These are phyloP conservation scores for Diplocarpon mali DNA, from an alignment of 2,329 filamentous ascomycete genomes.

Conservation along the genomic window DNA sequence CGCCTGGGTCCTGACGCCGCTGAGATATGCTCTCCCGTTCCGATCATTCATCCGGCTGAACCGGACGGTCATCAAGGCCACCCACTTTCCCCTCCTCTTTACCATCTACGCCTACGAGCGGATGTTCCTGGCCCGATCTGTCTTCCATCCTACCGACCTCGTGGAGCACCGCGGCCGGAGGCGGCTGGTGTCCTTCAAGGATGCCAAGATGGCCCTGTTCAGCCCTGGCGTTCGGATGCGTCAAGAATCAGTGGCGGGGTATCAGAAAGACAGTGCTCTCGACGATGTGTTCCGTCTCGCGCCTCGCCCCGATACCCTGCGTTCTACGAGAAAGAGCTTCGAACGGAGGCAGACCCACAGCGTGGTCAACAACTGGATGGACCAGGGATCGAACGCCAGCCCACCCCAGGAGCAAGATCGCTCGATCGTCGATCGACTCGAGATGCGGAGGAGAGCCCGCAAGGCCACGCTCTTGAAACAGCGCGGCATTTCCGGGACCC, in stretches of 20 bases:
- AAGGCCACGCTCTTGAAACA: constrained; percentile 16
- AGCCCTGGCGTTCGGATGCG: constrained; percentile 62
- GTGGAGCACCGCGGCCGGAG: constrained; percentile 53
- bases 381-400: constrained; percentile 44
- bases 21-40: constrained; percentile 72
- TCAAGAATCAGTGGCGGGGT: constrained; percentile 80
- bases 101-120: constrained; percentile 82
- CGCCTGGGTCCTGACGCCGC: constrained; percentile 77
- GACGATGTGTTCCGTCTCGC: constrained; percentile 81
- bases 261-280: constrained; percentile 78
- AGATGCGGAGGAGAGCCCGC: constrained; percentile 30
- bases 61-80: constrained; percentile 81
- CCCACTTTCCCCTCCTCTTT: constrained; percentile 80
- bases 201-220: constrained; percentile 50
- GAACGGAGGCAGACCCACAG: constrained; percentile 66
- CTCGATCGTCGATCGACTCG: constrained; percentile 45
- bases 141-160: constrained; percentile 76
- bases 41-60: constrained; percentile 76
- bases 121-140: constrained; percentile 59
- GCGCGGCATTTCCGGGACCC: constrained; percentile 34
- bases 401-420: constrained; percentile 51
- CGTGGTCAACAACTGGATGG: constrained; percentile 87
- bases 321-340: constrained; percentile 47
- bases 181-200: constrained; percentile 44
- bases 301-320: constrained; percentile 47